Conservation (phyloP, 352 stramenopile species). For the Pythium dissimile region DNA sequence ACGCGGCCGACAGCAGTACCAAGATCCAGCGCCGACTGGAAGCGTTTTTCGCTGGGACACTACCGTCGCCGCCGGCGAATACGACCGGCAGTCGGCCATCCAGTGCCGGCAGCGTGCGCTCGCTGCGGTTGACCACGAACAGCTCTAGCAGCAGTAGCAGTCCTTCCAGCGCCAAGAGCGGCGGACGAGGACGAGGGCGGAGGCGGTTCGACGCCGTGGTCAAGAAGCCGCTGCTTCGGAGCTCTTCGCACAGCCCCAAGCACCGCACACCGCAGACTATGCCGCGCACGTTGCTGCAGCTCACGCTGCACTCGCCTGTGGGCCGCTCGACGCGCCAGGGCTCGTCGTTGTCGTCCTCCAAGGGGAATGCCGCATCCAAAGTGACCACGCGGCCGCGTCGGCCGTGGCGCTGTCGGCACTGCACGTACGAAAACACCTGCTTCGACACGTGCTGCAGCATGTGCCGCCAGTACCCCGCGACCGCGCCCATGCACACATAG, state of each 20-base stretch:
- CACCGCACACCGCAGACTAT: conserved; percentile 5
- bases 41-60: conserved; percentile 14
- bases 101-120: conserved; percentile 7
- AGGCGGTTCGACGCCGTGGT: conserved; percentile 3
- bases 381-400: conserved; percentile 17
- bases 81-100: conserved; percentile 1
- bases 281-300: conserved; percentile 18
- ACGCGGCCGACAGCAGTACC: not conserved
- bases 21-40: conserved; percentile 19
- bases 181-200: not conserved
- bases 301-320: conserved; percentile 17
- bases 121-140: conserved; percentile 11
- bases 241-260: conserved; percentile 21
- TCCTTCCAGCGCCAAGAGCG: not conserved
- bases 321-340: not conserved
- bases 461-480: conserved; percentile 30
- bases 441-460: conserved; percentile 70
- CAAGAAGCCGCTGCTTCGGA: conserved; percentile 17
- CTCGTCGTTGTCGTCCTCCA: not conserved
- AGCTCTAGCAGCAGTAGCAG: conserved; percentile 3
- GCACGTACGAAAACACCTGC: conserved; percentile 75
- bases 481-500: not conserved
- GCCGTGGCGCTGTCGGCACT: conserved; percentile 52
- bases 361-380: not conserved
- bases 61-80: not conserved